phyloP scores from a whole-genome alignment of 169 alveolate species.

The Plasmodium sp. region DNA sequence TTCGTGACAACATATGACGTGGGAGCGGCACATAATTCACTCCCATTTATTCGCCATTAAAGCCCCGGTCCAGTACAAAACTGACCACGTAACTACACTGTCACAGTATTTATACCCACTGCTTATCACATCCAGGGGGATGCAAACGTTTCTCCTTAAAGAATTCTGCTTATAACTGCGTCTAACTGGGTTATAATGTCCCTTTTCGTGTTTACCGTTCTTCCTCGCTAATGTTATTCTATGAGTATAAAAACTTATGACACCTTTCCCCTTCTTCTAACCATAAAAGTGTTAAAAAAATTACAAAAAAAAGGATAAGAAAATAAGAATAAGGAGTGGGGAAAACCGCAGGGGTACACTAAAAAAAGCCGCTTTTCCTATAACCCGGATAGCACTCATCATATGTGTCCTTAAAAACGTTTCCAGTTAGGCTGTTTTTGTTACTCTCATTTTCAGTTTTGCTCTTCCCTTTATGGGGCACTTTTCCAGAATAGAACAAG shows the following conservation, averaged over 20 bases:
- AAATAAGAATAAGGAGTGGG: background rate
- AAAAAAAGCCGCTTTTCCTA: background rate
- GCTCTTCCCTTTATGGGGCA: background rate
- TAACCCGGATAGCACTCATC: constrained; percentile 72
- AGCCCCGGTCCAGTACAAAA: background rate
- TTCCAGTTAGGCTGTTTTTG: constrained; percentile 36
- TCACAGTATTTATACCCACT: background rate
- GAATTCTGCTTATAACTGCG: background rate
- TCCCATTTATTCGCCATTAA: background rate
- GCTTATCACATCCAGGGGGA: background rate
- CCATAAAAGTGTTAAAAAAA: background rate
- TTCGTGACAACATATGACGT: background rate
- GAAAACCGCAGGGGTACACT: background rate
- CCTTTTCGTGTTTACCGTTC: background rate
- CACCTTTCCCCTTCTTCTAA: background rate
- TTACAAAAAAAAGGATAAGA: background rate
- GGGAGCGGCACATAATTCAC: background rate
- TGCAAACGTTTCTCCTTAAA: background rate
- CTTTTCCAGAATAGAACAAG: constrained; percentile 9
- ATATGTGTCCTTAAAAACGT: constrained; percentile 56
- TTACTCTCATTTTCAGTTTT: background rate
- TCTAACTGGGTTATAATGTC: background rate
- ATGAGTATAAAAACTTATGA: background rate
- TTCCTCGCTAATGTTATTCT: constrained; percentile 34
- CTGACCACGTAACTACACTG: background rate